Evolutionary conservation across 2,329 filamentous ascomycete genomes (phyloP).

Genomic region (Pseudocercospora macadamiae): DNA sequence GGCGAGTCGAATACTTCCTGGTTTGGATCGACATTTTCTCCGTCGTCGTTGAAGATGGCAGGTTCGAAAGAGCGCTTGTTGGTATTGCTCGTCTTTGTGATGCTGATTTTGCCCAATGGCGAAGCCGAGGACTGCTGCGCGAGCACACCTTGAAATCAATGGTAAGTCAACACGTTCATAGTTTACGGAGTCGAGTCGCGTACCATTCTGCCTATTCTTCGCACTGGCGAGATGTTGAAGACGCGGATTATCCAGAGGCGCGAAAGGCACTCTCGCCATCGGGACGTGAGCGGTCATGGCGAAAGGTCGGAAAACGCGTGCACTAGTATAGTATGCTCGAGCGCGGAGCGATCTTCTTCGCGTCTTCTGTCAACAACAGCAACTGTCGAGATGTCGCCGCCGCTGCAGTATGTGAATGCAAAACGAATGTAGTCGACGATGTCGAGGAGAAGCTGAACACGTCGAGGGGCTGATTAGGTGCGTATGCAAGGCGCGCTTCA

Average conservation of each 20-base stretch:
- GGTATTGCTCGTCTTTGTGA: slow-evolving; percentile 34
- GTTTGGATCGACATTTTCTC: slow-evolving; percentile 63
- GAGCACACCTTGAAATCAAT: slow-evolving; percentile 24
- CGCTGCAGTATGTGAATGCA: no score
- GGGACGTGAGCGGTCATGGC: slow-evolving; percentile 35
- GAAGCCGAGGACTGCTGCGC: slow-evolving; percentile 28
- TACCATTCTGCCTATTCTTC: slow-evolving; percentile 75
- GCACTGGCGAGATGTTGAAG: slow-evolving; percentile 72
- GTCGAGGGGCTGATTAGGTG: background rate
- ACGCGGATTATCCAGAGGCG: slow-evolving; percentile 68
- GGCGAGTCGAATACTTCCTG: slow-evolving; percentile 55
- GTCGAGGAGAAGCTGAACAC: background rate
- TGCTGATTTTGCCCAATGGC: slow-evolving; percentile 34
- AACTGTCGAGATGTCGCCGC: background rate
- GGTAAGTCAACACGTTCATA: background rate
- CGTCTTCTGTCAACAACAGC: no score
- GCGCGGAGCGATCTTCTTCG: no score
- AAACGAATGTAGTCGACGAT: background rate
- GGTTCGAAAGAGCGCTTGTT: slow-evolving; percentile 52
- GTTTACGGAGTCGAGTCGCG: no score
- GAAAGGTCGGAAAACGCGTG: slow-evolving; percentile 15
- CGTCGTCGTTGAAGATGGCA: slow-evolving; percentile 53
- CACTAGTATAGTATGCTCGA: slow-evolving; percentile 6
- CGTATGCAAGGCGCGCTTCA: slow-evolving; percentile 18
- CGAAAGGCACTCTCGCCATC: slow-evolving; percentile 69